phyloP scores from a whole-genome alignment of 306 rosid genomes.

The Quercus robur region DNA sequence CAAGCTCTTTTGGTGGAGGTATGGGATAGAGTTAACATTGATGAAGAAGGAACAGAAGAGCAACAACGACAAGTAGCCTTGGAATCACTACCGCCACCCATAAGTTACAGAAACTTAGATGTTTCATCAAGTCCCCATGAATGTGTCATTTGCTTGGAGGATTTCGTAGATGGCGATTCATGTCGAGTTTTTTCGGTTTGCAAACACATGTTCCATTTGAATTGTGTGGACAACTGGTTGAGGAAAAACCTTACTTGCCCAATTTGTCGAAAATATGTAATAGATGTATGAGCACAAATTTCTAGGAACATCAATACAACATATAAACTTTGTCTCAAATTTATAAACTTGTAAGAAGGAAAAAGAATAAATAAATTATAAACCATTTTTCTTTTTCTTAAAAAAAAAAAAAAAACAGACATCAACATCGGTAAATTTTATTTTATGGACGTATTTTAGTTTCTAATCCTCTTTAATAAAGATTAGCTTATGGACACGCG shows the following conservation, averaged over 20 bases:
- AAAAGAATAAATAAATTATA: too few relatives aligned
- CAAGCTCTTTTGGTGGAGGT: background rate
- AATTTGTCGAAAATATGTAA: background rate
- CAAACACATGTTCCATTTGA: background rate
- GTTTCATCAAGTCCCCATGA: background rate
- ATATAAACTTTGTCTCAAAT: too few relatives aligned
- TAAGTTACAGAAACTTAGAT: background rate
- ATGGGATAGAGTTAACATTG: background rate
- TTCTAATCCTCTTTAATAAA: too few relatives aligned
- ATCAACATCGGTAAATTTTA: too few relatives aligned
- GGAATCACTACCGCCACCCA: background rate
- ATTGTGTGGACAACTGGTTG: background rate
- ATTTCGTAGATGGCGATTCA: background rate
- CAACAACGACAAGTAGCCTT: background rate
- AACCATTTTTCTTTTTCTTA: too few relatives aligned
- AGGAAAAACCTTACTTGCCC: background rate
- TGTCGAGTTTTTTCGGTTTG: background rate
- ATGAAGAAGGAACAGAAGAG: background rate
- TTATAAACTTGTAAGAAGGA: too few relatives aligned
- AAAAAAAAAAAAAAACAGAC: too few relatives aligned
- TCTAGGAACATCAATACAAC: background rate
- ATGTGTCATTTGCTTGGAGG: background rate
- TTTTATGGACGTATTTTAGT: too few relatives aligned
- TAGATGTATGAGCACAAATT: background rate
- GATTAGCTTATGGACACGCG: too few relatives aligned